These are phyloP conservation scores for Cicer bijugum DNA, from an alignment of 306 rosid species.

Conservation along the genomic window DNA sequence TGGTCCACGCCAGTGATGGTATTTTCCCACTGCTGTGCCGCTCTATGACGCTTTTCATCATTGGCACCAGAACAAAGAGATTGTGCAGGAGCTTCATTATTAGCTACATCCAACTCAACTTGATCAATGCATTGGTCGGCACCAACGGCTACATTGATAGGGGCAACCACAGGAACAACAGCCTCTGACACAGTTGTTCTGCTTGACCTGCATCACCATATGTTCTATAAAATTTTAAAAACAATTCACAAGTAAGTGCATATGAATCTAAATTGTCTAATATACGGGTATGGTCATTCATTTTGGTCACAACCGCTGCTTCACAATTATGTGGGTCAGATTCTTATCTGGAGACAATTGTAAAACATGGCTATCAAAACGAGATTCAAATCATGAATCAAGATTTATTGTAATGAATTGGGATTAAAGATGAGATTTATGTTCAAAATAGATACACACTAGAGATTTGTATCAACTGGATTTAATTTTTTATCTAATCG, in stretches of 20 bases:
- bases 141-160: conserved; percentile 51
- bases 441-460: not conserved
- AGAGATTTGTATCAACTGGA: not conserved
- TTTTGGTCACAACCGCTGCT: conserved; percentile 29
- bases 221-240: conserved; percentile 35
- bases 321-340: conserved; percentile 21
- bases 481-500: not conserved
- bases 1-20: conserved; percentile 95
- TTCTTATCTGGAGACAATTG: conserved; percentile 25
- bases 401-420: not conserved
- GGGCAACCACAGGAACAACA: conserved; percentile 63
- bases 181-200: conserved; percentile 91
- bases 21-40: conserved; percentile 95
- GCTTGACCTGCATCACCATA: conserved; percentile 74
- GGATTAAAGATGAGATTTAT: not conserved
- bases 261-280: conserved; percentile 14
- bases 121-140: conserved; percentile 47
- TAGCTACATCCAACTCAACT: conserved; percentile 52
- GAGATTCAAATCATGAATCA: not conserved
- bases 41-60: conserved; percentile 72
- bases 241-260: conserved; percentile 30
- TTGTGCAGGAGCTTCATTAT: conserved; percentile 50
- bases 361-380: not conserved
- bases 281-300: conserved; percentile 16
- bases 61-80: conserved; percentile 52